Percentiles rank a stretch among this genome's conserved stretches.
Evolutionary conservation across 129 eudicot genomes (phyloP).

Genomic region (Tagetes patula): DNA sequence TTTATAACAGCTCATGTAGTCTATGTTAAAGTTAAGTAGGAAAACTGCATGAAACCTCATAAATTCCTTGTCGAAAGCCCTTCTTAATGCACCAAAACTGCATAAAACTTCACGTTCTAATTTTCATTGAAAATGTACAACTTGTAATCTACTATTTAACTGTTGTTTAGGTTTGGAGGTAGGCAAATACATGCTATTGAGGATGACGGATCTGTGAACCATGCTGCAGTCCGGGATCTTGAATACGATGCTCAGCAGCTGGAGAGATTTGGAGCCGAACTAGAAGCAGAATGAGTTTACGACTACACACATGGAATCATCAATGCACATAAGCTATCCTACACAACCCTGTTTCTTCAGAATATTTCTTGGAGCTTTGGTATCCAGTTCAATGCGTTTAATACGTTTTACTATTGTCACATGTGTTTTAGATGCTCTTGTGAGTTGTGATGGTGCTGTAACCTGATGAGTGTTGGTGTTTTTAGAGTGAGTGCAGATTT

Average conservation of each 20-base stretch:
- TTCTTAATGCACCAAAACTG: neutral
- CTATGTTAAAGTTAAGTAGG: too few species aligned
- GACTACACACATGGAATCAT: conserved; percentile 18
- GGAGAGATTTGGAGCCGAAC: conserved; percentile 89
- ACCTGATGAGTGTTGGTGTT: conserved; percentile 16
- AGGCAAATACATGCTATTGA: conserved; percentile 77
- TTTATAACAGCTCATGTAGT: too few species aligned
- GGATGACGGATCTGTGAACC: conserved; percentile 86
- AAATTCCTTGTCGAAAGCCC: too few species aligned
- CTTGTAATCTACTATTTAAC: neutral
- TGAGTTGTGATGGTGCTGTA: conserved; percentile 22
- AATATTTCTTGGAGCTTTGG: conserved; percentile 18
- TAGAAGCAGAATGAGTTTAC: conserved; percentile 62
- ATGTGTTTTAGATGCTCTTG: conserved; percentile 19
- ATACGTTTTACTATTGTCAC: conserved; percentile 1
- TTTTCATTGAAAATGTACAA: neutral
- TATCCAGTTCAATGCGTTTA: conserved; percentile 13
- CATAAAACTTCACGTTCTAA: neutral
- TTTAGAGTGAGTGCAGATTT: neutral
- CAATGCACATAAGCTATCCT: conserved; percentile 30
- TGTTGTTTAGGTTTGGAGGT: conserved; percentile 74
- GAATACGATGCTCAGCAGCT: conserved; percentile 69
- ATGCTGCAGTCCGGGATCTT: conserved; percentile 65
- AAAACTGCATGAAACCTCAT: too few species aligned
- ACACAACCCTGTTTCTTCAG: conserved; percentile 13